These are phyloP conservation scores for Panicum hallii DNA, from an alignment of 202 grass and related monocot species.

Conservation along the genomic window DNA sequence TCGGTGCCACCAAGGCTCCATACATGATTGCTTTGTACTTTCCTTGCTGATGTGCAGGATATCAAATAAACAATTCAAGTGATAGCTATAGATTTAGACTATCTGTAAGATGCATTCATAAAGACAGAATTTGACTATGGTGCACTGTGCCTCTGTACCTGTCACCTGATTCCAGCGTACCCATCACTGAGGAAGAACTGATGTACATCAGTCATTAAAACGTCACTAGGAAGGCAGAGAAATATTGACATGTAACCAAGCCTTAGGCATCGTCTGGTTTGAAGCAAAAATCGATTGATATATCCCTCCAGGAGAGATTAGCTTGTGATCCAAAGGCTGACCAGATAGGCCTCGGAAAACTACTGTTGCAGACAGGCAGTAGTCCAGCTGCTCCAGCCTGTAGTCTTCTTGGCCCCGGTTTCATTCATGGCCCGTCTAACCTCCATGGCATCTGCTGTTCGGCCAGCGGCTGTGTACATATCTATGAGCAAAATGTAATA, in stretches of 20 bases:
- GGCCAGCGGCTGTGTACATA: slow-evolving; percentile 51
- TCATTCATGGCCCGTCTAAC: slow-evolving; percentile 58
- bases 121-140: not conserved
- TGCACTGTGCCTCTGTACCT: not conserved
- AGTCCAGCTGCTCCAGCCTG: slow-evolving; percentile 51
- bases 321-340: slow-evolving; percentile 18
- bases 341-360: not conserved
- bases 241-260: not conserved
- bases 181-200: not conserved
- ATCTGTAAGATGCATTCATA: slow-evolving; percentile 6
- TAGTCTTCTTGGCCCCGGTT: slow-evolving; percentile 47
- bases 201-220: slow-evolving; percentile 4
- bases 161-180: not conserved
- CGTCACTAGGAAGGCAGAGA: slow-evolving; percentile 17
- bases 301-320: not conserved
- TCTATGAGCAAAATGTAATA: slow-evolving; percentile 66
- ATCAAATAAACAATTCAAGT: not conserved
- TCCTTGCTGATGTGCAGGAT: not conserved
- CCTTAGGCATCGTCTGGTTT: not conserved
- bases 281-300: not conserved
- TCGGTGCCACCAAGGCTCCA: not conserved
- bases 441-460: slow-evolving; percentile 53
- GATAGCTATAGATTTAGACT: not conserved
- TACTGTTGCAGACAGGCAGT: slow-evolving; percentile 25
- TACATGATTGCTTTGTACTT: not conserved